Evolutionary conservation across 1,139 yeast genomes (phyloP), one percentile per base, ranked within the genome.

Genomic region (Scheffersomyces titani): DNA sequence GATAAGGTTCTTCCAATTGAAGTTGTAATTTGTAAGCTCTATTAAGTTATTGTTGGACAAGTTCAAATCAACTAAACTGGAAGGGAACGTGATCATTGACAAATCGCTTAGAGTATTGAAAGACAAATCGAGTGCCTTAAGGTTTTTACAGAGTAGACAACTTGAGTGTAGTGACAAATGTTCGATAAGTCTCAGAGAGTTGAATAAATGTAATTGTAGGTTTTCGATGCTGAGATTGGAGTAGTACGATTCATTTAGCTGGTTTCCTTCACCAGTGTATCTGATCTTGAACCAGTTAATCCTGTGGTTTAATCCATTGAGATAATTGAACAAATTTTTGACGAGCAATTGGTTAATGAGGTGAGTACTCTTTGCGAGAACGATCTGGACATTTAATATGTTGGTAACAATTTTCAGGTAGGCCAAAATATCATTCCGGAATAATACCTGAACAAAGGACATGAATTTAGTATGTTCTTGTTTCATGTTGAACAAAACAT

Each of bases 21-120:
- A 57, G 11, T 54, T 54, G 3, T 60, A 47, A 6, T 59, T 47
- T 24, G 50, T 52, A 22, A 61, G 51, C 47, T 63, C 67, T 19
- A 57, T 58, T 16, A 72, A 54, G 47, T 60, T 61, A 48, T 70
- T 70, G 55, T 64, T 68, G 18, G 73, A 70, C 40, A 71, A 61
- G 56, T 71, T 71, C 54, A 70, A 58, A 30, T 57, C 52, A 16
- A 51, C 48, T 20, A 58, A 52, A 13, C 54, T 45, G 2, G 52
- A 11, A 5, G 61, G 61, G 19, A 58, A 57, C 22, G 44, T 44
- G 11, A 67, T 55, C 5, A 52, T 45, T 1, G 63, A 51, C 30
- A 61, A 53, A 49, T 67, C 70, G 22, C 52, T 59, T 18, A 72
- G 55, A 40, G 61, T 61, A 47, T 70, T 70, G 55, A 60, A 70